Evolutionary conservation across 768 basidiomycete genomes (phyloP), one percentile per base, ranked within the genome.

Genomic region (Lactarius tabidus): DNA sequence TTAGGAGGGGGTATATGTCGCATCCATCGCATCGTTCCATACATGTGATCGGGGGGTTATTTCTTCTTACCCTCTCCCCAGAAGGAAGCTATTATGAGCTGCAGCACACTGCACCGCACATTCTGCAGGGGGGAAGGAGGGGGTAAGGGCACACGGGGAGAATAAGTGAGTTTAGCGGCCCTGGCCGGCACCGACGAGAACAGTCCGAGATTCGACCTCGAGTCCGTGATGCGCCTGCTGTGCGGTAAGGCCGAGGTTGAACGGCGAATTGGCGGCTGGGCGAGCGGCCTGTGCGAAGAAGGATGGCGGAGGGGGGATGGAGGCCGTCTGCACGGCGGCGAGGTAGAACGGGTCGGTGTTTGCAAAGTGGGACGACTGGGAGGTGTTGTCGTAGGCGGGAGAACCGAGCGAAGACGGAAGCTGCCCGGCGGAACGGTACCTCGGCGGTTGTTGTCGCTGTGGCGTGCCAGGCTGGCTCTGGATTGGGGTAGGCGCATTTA

Each of bases 301-400:
- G 20, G 67, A 64, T 6, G 69, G 55, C 15, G 68, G 26, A 2
- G 60, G 38, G 10, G 53, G 38, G 23, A 36, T 57, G 35, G 57
- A 28, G 9, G 63, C 38, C 7, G 77, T 64, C 66, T 81, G 81
- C n/a, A 74, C 70, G 28, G 77, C 77, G 26, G 81, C 79, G 64
- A 81, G 68, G 69, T 79, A 82, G 71, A 82, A 82, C n/a, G 81
- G 82, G 67, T 82, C 82, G 14, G 81, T 79, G 58, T 79, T 77
- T 1, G 79, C 73, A 70, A 82, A 82, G n/a, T 74, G 68, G 41
- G 73, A 71, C 48, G 71, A 68, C 55, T 55, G 57, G 29, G 64
- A 41, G 1, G 45, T 48, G 38, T 38, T 56, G 45, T 65, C 64
- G 55, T 61, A 65, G n/a, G 28, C 54, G 8, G 58, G 52, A 29